Base-by-base conservation (phyloP, 2,329 filamentous ascomycete species). In the Fusarium subtropicale region DNA sequence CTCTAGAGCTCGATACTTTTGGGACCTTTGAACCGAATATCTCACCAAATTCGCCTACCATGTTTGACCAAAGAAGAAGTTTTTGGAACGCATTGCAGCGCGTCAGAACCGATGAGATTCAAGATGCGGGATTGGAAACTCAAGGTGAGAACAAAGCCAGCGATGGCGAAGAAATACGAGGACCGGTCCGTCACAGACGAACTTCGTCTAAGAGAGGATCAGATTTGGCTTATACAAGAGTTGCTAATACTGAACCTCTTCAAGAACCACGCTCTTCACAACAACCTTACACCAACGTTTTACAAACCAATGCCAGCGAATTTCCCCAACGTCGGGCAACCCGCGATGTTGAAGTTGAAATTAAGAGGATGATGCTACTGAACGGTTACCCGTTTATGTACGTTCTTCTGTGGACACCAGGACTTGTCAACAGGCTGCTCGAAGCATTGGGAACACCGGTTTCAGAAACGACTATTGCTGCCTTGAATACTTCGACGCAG, bases 341-440 rank as follows among this genome's bases (percentile, higher is more conserved):
- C 0, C 57, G 50, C 18, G 62, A 73, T 15, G 59, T 73, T 11
- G 71, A 73, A 45, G 41, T 63, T 1, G 71, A 74, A 39, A 66
- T 74, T 22, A 74, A 70, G 44, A 46, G 70, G 9, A 74, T 74
- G 72, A 71, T 74, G 68, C 52, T 74, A 2, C 44, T 74, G 3
- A 74, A 74, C 28, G 71, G 47, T 3, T 74, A 74, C n/a, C 72
- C 72, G 8, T 54, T 74, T 11, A 64, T 74, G 61, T 74, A 74
- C 13, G 66, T 74, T 3, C 33, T 74, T 1, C 59, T 74, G 4
- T 74, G 72, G 72, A 66, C 60, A 3, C 72, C 71, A 1, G 71
- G 72, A 2, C 61, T 74, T 5, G 51, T 72, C 3, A 73, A 74
- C 26, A 57, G 72, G 16, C 42, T 74, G 9, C 56, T 74, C 30